phyloP scores from a whole-genome alignment of 2,329 filamentous ascomycete species.

The Xylariomycetidae sp. region DNA sequence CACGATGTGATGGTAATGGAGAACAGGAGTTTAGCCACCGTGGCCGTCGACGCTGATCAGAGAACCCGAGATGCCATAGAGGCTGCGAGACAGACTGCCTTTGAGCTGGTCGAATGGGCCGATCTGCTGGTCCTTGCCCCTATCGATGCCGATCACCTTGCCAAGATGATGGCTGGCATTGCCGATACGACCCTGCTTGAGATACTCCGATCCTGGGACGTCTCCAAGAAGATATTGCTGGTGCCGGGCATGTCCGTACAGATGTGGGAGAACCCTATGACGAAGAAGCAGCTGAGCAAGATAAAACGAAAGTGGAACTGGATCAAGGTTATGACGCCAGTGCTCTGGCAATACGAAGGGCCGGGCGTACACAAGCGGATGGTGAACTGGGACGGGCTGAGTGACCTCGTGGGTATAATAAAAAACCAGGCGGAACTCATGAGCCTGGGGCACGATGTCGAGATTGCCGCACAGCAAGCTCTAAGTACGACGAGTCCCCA shows the following conservation, averaged over 20 bases:
- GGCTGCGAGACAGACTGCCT: conserved; percentile 48
- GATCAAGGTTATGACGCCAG: conserved; percentile 75
- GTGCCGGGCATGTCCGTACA: conserved; percentile 84
- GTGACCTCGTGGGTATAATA: conserved; percentile 68
- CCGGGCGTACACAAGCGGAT: conserved; percentile 41
- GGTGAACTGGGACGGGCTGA: conserved; percentile 60
- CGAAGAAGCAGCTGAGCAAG: conserved; percentile 80
- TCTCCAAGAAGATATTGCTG: conserved; percentile 77
- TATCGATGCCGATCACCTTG: conserved; percentile 77
- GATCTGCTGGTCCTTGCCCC: conserved; percentile 81
- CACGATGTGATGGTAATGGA: conserved; percentile 59
- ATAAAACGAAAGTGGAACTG: conserved; percentile 81
- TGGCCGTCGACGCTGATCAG: conserved; percentile 30
- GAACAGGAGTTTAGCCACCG: conserved; percentile 43
- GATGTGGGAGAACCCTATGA: conserved; percentile 89
- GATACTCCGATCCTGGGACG: conserved; percentile 80
- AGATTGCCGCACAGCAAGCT: conserved; percentile 43
- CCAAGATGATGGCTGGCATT: conserved; percentile 82
- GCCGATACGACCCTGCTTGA: conserved; percentile 77
- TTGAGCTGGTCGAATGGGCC: conserved; percentile 78
- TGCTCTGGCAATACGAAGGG: conserved; percentile 74
- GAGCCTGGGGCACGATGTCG: conserved; percentile 67
- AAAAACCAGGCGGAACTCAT: conserved; percentile 74
- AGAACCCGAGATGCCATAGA: conserved; percentile 41
- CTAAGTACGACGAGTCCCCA: conserved; percentile 33